Evolutionary conservation across 768 basidiomycete genomes (phyloP).

Genomic region (Cystobasidium onofrii): DNA sequence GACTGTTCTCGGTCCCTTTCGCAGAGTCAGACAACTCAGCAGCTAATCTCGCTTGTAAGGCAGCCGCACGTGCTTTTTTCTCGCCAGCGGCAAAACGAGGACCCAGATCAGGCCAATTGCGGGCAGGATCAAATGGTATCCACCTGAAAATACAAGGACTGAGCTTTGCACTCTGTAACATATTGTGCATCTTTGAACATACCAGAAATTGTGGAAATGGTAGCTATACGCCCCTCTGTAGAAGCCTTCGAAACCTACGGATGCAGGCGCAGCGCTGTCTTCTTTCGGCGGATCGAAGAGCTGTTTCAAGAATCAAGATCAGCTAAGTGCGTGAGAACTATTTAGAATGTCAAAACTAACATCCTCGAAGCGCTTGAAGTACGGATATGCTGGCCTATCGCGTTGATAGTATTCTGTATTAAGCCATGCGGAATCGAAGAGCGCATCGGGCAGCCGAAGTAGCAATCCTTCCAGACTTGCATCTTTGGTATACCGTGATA

Average conservation of each 20-base stretch:
- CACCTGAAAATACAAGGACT: constrained; percentile 61
- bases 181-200: background rate
- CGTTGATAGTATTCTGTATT: constrained; percentile 54
- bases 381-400: constrained; percentile 87
- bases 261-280: constrained; percentile 71
- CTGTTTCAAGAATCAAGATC: too few relatives aligned
- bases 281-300: constrained; percentile 74
- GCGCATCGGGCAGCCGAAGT: constrained; percentile 80
- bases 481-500: constrained; percentile 81
- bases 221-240: constrained; percentile 58
- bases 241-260: constrained; percentile 87
- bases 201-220: constrained; percentile 36
- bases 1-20: background rate
- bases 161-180: background rate
- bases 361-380: constrained; percentile 65
- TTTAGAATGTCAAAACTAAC: constrained; percentile 39
- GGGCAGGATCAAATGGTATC: constrained; percentile 82
- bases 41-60: constrained; percentile 29
- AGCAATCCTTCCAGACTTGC: constrained; percentile 74
- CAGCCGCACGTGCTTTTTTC: constrained; percentile 53
- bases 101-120: constrained; percentile 95
- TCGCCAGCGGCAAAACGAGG: constrained; percentile 68
- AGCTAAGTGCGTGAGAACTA: constrained; percentile 24
- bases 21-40: constrained; percentile 2
- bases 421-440: constrained; percentile 95